Conservation (phyloP, 345 rosid species). For the Viola odorata region DNA sequence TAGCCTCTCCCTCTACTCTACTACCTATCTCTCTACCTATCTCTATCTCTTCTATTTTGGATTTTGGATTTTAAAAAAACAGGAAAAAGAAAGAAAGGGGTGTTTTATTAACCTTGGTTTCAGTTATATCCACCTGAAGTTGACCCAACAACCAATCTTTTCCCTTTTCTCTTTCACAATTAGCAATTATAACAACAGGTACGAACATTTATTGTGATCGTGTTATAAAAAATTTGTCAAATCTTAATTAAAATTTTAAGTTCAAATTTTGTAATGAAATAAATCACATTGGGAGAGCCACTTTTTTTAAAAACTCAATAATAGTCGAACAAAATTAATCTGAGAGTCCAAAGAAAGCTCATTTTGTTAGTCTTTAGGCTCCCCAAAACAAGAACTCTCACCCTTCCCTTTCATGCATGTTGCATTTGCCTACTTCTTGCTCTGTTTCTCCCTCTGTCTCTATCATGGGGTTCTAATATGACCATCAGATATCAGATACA, state of each 20-base stretch:
- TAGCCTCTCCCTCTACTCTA: constrained; percentile 1
- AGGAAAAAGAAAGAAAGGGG: background rate
- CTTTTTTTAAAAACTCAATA: too few species aligned
- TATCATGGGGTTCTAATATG: background rate
- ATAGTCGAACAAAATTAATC: constrained; percentile 20
- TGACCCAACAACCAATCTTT: constrained; percentile 34
- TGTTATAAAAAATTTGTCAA: too few species aligned
- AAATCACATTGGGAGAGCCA: too few species aligned
- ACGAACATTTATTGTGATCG: background rate
- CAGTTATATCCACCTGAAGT: constrained; percentile 42
- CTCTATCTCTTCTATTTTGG: background rate
- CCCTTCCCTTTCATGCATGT: too few species aligned
- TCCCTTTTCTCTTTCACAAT: background rate
- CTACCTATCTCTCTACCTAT: background rate
- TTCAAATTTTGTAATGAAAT: too few species aligned
- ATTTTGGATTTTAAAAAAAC: background rate
- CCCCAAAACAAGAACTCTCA: background rate
- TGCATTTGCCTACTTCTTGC: background rate
- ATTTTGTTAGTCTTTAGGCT: constrained; percentile 7
- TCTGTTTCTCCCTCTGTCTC: constrained; percentile 6
- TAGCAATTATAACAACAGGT: constrained; percentile 4
- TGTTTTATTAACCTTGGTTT: constrained; percentile 25
- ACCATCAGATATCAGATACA: background rate
- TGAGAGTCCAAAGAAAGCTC: constrained; percentile 7
- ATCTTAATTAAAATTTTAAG: too few species aligned